Evolutionary conservation across 768 basidiomycete species (phyloP), one percentile per base, ranked within the genome.

Genomic region (Hericium rajendrae): DNA sequence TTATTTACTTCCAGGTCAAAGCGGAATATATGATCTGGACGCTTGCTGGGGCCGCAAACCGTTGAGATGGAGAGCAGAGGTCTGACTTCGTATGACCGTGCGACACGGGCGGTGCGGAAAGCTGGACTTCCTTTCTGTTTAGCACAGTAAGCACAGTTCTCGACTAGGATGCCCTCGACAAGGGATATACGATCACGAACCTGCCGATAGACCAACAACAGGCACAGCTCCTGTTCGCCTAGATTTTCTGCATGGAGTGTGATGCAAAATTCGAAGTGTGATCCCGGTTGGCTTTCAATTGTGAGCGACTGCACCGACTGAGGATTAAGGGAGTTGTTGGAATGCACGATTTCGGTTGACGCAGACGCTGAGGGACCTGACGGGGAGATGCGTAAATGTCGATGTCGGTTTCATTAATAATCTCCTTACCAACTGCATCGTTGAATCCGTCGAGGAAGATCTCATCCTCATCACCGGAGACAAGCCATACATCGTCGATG

Each of bases 401-500:
- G 32, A 32, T 8, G 6, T 5, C 15, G 16, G n/a, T 51, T 46
- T 24, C 60, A 55, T 20, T 37, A 48, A 40, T 32, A 11, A 58
- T 22, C 8, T 24, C 12, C 28, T 9, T 56, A 52, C 54, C 65
- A 61, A 55, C 39, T 37, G 66, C 62, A 28, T 62, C 58, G 1
- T 71, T 73, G 22, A 62, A 59, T 40, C 61, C 51, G 32, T 70
- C 68, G 2, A 85, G 55, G 81, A 81, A 85, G n/a, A 88, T 64
- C 60, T 80, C 84, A 63, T 88, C 85, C 16, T 81, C 79, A 20
- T 74, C 66, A 28, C 78, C 83, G 50, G 76, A 62, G 2, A 91
- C 72, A 60, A 87, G 68, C 87, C 88, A 88, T n/a, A 91, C 62
- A 58, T 91, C 88, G 11, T 70, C 70, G 24, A 94, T 78, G 15